Conservation (phyloP, 1,284 basidiomycete genomes). For the Takashimella tepidaria region DNA sequence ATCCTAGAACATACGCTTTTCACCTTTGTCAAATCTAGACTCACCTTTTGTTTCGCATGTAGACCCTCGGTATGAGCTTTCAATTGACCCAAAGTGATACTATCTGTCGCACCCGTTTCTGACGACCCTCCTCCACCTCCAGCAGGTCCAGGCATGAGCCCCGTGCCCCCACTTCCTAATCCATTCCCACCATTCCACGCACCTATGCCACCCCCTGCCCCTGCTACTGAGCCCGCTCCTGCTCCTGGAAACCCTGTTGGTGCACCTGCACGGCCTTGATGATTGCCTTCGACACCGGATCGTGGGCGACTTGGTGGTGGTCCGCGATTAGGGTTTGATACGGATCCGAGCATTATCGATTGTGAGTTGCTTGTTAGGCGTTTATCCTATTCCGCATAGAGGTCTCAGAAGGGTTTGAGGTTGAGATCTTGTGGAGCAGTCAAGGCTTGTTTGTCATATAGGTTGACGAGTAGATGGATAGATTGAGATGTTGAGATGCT, state of each 20-base stretch:
- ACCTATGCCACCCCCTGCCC: not conserved
- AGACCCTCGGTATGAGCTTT: slow-evolving; percentile 23
- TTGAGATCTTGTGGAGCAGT: no score
- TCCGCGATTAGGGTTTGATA: not conserved
- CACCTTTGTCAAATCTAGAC: no score
- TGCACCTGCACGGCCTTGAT: slow-evolving; percentile 10
- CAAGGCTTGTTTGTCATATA: no score
- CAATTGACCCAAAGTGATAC: slow-evolving; percentile 34
- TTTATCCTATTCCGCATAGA: no score
- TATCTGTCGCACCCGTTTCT: slow-evolving; percentile 16
- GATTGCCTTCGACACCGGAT: slow-evolving; percentile 8
- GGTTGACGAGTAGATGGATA: no score
- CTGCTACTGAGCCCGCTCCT: not conserved
- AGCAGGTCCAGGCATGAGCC: no score
- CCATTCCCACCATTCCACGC: not conserved
- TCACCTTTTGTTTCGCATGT: slow-evolving; percentile 30
- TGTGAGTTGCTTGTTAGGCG: no score
- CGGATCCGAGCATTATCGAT: no score
- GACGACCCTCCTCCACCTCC: not conserved
- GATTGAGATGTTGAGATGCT: no score
- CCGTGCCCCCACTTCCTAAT: not conserved
- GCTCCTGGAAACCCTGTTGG: not conserved
- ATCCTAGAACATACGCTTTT: not conserved
- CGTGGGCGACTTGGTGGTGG: slow-evolving; percentile 8
- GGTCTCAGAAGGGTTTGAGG: no score